Conservation (phyloP, 2,329 filamentous ascomycete genomes). For the Triangularia verruculosa region DNA sequence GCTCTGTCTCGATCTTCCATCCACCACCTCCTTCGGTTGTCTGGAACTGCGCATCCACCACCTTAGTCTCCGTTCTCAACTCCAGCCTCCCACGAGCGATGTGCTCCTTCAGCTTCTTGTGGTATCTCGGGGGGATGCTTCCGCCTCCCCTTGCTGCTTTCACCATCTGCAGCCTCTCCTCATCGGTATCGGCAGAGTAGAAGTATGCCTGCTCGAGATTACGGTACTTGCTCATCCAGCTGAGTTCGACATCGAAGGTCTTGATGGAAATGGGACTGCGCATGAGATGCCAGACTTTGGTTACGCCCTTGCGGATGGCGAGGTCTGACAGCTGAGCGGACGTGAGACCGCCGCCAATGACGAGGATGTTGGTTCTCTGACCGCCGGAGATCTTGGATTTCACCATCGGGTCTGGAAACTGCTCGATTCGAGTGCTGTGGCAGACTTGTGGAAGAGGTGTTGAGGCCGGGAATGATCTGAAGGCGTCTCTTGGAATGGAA, state of each 20-base stretch:
- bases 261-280: conserved; percentile 60
- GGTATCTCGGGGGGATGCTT: conserved; percentile 68
- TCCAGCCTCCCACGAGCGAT: conserved; percentile 49
- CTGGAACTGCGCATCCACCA: conserved; percentile 50
- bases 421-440: conserved; percentile 63
- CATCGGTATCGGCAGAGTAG: conserved; percentile 71
- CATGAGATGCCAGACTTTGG: conserved; percentile 68
- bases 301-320: conserved; percentile 61
- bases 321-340: conserved; percentile 71
- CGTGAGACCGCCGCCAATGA: conserved; percentile 74
- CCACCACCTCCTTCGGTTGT: conserved; percentile 32
- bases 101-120: conserved; percentile 64
- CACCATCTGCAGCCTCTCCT: conserved; percentile 65
- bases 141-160: conserved; percentile 67
- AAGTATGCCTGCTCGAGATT: conserved; percentile 75
- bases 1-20: conserved; percentile 50
- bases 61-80: conserved; percentile 56
- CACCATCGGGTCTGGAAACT: conserved; percentile 55
- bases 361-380: conserved; percentile 58
- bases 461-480: not conserved
- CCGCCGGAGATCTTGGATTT: conserved; percentile 49
- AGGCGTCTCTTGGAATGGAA: conserved; percentile 36
- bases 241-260: conserved; percentile 72
- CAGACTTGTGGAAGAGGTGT: conserved; percentile 43
- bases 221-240: conserved; percentile 80